A percentile compares a stretch with the other conserved stretches of the same genome.
Conservation (phyloP, 768 basidiomycete genomes). For the Rhodotorula paludigena region DNA sequence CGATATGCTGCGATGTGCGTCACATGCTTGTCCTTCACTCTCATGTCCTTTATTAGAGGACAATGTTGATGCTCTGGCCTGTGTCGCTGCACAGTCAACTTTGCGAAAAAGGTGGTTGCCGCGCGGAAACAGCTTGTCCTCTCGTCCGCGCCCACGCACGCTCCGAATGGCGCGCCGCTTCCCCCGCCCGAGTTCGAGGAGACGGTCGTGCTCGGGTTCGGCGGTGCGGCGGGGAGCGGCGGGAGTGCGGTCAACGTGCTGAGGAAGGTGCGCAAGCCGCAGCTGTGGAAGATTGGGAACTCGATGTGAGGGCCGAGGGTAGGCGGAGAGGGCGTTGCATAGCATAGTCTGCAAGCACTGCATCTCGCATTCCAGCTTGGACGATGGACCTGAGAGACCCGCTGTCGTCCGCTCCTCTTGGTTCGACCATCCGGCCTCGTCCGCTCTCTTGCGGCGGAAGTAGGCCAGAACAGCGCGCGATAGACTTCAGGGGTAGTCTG, state of each 20-base stretch:
- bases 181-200: conserved; percentile 29
- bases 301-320: background rate
- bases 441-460: too few relatives aligned
- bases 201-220: conserved; percentile 27
- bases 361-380: background rate
- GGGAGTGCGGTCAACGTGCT: conserved; percentile 20
- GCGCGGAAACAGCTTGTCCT: conserved; percentile 13
- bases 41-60: too few relatives aligned
- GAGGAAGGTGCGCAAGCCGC: conserved; percentile 15
- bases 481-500: too few relatives aligned
- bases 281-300: conserved; percentile 22
- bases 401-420: too few relatives aligned
- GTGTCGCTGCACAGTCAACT: conserved; percentile 19
- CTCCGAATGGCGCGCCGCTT: background rate
- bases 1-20: conserved; percentile 31
- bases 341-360: background rate
- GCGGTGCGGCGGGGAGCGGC: background rate
- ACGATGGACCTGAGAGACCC: too few relatives aligned
- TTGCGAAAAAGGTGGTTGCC: conserved; percentile 25
- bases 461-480: too few relatives aligned
- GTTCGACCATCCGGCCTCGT: too few relatives aligned
- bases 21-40: background rate
- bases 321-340: background rate
- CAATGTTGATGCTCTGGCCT: background rate
- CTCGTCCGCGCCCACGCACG: background rate